phyloP scores from a whole-genome alignment of 371 early-diverging fungal genomes.

The Mortierella sp. region DNA sequence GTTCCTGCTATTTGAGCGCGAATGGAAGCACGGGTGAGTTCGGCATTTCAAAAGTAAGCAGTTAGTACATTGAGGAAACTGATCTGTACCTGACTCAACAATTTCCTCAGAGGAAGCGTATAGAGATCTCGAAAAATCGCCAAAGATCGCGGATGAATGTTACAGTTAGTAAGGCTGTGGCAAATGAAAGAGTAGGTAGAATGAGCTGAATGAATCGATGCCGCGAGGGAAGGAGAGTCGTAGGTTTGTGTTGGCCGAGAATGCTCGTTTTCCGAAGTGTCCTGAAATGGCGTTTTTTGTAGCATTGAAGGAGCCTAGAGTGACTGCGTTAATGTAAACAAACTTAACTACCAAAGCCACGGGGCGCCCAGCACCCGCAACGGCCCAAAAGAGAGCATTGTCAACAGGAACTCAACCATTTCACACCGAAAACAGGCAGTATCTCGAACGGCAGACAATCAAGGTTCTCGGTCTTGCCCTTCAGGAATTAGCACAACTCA shows the following conservation, averaged over 20 bases:
- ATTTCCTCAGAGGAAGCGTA: background rate
- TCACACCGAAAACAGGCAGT: background rate
- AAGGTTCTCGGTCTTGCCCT: background rate
- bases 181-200: background rate
- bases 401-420: background rate
- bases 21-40: background rate
- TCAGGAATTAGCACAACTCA: background rate
- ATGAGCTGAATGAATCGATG: background rate
- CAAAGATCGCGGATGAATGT: background rate
- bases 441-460: background rate
- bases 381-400: too few relatives aligned
- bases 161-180: background rate
- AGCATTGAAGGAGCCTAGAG: background rate
- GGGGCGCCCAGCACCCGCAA: background rate
- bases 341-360: background rate
- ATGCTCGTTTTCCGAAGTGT: background rate
- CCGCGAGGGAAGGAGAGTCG: background rate
- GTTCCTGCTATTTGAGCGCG: background rate
- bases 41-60: background rate
- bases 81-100: slow-evolving; percentile 1
- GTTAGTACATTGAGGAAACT: background rate
- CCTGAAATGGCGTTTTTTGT: slow-evolving; percentile 6
- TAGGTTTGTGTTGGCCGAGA: background rate
- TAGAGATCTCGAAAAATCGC: background rate
- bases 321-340: slow-evolving; percentile 5